Evolutionary conservation across 495 filamentous ascomycete genomes (phyloP).

Genomic region (Penicillium daleae): DNA sequence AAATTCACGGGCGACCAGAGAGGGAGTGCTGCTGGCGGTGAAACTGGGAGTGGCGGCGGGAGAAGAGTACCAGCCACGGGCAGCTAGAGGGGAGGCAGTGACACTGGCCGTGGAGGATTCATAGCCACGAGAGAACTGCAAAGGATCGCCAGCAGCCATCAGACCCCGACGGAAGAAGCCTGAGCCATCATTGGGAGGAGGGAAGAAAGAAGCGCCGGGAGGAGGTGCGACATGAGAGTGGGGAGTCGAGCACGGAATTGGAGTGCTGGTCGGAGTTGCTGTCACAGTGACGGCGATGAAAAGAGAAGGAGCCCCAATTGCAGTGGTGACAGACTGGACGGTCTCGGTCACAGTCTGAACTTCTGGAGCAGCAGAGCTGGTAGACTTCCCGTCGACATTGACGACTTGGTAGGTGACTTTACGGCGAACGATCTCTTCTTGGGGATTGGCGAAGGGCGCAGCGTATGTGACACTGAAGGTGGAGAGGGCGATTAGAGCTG

Average conservation of each 20-base stretch:
- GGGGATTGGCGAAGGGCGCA: constrained; percentile 37
- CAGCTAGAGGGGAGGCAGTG: constrained; percentile 12
- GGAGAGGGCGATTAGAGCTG: constrained; percentile 37
- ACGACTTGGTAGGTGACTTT: constrained; percentile 49
- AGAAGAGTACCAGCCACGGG: constrained; percentile 18
- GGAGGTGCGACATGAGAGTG: constrained; percentile 17
- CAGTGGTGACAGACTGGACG: constrained; percentile 28
- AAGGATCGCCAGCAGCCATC: constrained; percentile 27
- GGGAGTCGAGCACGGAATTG: constrained; percentile 22
- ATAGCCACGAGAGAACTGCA: constrained; percentile 25
- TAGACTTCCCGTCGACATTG: constrained; percentile 47
- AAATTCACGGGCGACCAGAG: constrained; percentile 21
- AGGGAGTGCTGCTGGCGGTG: background rate
- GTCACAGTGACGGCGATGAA: constrained; percentile 38
- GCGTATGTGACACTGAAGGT: constrained; percentile 36
- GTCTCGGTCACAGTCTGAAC: constrained; percentile 42
- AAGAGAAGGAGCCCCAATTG: constrained; percentile 27
- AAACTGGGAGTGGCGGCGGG: constrained; percentile 10
- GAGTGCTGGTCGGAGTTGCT: constrained; percentile 25
- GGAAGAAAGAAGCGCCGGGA: constrained; percentile 20
- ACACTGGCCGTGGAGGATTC: constrained; percentile 15
- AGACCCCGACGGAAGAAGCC: constrained; percentile 29
- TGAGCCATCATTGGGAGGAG: constrained; percentile 5
- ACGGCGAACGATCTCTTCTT: constrained; percentile 36
- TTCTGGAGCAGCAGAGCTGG: constrained; percentile 27